A percentile compares a stretch with the other conserved stretches of the same genome.
phyloP scores from a whole-genome alignment of 2,329 filamentous ascomycete genomes.

The Exophiala aquamarina region DNA sequence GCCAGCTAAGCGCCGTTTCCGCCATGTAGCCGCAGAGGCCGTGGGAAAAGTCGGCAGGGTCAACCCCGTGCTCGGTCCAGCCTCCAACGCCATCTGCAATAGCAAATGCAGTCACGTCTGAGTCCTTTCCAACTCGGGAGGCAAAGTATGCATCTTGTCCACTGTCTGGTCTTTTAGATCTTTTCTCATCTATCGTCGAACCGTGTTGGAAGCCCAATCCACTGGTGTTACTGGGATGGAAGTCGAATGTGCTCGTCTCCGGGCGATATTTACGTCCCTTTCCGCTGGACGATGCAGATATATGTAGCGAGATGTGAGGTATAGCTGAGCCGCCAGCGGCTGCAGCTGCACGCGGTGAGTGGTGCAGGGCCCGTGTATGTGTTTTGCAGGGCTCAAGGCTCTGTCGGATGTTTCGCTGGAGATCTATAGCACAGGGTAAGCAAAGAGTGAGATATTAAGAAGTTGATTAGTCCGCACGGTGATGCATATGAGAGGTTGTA shows the following conservation, averaged over 20 bases:
- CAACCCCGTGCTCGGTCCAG: constrained; percentile 88
- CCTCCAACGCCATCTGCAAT: constrained; percentile 94
- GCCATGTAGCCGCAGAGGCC: constrained; percentile 94
- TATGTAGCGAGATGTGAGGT: constrained; percentile 61
- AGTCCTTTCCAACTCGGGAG: constrained; percentile 71
- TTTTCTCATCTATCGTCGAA: constrained; percentile 54
- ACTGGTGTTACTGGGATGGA: constrained; percentile 54
- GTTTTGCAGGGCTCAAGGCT: constrained; percentile 20
- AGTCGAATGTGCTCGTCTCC: constrained; percentile 69
- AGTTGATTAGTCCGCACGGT: constrained; percentile 27
- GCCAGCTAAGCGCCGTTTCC: constrained; percentile 63
- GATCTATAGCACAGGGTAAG: constrained; percentile 26
- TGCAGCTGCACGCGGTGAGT: constrained; percentile 1
- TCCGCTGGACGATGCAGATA: constrained; percentile 72
- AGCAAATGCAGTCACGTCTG: constrained; percentile 74
- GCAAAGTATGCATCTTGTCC: constrained; percentile 98
- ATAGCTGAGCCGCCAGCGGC: constrained; percentile 26
- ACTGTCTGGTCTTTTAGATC: constrained; percentile 68
- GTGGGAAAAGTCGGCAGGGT: constrained; percentile 94
- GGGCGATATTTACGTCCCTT: constrained; percentile 70
- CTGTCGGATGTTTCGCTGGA: constrained; percentile 21
- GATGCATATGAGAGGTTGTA: constrained; percentile 19
- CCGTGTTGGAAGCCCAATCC: constrained; percentile 38
- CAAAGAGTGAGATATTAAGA: constrained; percentile 23
- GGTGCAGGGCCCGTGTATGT: constrained; percentile 12